phyloP scores from a whole-genome alignment of 345 rosid genomes.

The Laguncularia racemosa region DNA sequence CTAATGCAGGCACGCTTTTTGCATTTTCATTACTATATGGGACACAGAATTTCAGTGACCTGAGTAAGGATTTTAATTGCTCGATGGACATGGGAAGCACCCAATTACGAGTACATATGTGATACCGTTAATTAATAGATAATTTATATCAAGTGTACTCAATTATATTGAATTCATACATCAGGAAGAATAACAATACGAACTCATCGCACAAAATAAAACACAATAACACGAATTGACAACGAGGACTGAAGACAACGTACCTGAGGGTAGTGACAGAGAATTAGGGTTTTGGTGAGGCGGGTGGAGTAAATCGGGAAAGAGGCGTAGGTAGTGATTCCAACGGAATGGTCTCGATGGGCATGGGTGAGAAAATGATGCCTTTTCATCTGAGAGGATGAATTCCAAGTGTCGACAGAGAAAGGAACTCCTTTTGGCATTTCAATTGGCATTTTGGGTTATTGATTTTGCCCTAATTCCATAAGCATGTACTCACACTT shows the following conservation, averaged over 20 bases:
- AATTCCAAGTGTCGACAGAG: constrained; percentile 70
- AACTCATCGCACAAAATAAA: background rate
- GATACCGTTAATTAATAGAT: too few relatives aligned
- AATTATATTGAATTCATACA: too few relatives aligned
- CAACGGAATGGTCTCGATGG: constrained; percentile 68
- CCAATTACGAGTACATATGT: too few relatives aligned
- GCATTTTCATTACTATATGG: too few relatives aligned
- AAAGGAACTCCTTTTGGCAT: constrained; percentile 84
- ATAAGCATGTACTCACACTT: too few relatives aligned
- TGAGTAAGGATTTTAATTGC: too few relatives aligned
- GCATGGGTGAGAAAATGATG: constrained; percentile 84
- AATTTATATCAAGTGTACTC: too few relatives aligned
- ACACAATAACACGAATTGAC: background rate
- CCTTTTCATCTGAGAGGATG: constrained; percentile 48
- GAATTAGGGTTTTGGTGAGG: constrained; percentile 57
- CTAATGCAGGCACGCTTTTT: too few relatives aligned
- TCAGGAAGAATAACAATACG: too few relatives aligned
- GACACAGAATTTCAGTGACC: too few relatives aligned
- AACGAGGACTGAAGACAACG: background rate
- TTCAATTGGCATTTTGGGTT: constrained; percentile 47
- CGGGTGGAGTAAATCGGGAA: constrained; percentile 61
- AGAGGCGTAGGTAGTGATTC: constrained; percentile 41
- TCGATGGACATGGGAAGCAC: too few relatives aligned
- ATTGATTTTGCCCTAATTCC: too few relatives aligned
- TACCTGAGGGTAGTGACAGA: constrained; percentile 52